phyloP scores from a whole-genome alignment of 116 monocot genomes.

The Papilionanthe hybrid region DNA sequence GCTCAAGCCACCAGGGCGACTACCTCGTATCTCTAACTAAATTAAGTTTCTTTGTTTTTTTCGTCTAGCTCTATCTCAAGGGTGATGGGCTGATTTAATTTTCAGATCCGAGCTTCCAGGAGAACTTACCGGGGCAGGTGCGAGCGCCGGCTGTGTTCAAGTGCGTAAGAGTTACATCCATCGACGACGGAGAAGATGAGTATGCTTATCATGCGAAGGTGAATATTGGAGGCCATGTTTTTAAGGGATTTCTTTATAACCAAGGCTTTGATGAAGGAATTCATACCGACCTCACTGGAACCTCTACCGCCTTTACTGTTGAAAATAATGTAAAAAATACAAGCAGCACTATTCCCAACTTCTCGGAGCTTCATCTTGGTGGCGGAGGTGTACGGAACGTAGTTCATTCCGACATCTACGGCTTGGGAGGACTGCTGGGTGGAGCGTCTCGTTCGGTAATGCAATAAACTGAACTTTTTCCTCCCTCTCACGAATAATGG shows the following conservation, averaged over 20 bases:
- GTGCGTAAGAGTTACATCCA: slow-evolving; percentile 82
- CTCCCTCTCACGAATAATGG: neutral
- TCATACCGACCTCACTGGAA: slow-evolving; percentile 12
- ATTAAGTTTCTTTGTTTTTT: neutral
- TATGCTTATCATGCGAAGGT: slow-evolving; percentile 89
- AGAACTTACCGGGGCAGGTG: slow-evolving; percentile 65
- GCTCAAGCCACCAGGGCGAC: slow-evolving; percentile 64
- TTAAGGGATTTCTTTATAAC: slow-evolving; percentile 87
- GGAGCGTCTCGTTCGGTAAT: slow-evolving; percentile 37
- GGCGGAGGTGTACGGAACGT: neutral
- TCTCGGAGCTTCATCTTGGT: slow-evolving; percentile 69
- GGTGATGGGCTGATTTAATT: neutral
- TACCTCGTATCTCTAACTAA: neutral
- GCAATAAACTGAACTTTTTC: slow-evolving; percentile 37
- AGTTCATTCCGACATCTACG: slow-evolving; percentile 28
- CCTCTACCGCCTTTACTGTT: slow-evolving; percentile 6
- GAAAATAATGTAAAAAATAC: slow-evolving; percentile 10
- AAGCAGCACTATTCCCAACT: slow-evolving; percentile 33
- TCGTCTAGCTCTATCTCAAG: neutral
- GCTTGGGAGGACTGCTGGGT: slow-evolving; percentile 21
- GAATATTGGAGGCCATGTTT: slow-evolving; percentile 73
- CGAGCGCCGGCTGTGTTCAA: slow-evolving; percentile 88
- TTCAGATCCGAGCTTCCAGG: slow-evolving; percentile 51
- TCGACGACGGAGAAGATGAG: slow-evolving; percentile 78
- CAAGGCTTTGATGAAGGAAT: slow-evolving; percentile 56